Conservation (phyloP, 2,329 filamentous ascomycete genomes). For the Alternaria gaisen region DNA sequence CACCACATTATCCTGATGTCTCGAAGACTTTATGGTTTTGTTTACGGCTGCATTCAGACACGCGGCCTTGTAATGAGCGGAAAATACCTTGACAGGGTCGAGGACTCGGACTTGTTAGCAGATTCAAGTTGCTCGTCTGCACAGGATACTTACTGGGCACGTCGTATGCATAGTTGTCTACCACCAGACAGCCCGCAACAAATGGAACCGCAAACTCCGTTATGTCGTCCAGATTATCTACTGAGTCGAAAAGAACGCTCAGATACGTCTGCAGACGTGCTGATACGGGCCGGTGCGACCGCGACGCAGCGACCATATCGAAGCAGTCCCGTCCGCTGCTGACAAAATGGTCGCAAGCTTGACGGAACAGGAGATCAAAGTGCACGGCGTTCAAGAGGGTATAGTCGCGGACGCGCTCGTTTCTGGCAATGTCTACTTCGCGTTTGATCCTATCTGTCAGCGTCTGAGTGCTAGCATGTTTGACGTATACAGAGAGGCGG, state of each 20-base stretch:
- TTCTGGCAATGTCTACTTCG: background rate
- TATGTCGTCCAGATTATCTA: background rate
- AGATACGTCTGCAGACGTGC: background rate
- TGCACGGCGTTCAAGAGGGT: constrained; percentile 1
- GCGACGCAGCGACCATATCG: background rate
- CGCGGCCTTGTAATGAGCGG: background rate
- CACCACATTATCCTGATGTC: background rate
- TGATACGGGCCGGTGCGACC: background rate
- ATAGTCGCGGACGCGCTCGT: background rate
- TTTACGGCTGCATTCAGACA: background rate
- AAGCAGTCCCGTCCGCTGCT: background rate
- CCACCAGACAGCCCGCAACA: background rate
- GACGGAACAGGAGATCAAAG: constrained; percentile 2
- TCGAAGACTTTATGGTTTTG: background rate
- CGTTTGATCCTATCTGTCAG: constrained; percentile 3
- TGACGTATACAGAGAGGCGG: background rate
- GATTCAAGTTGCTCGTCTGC: background rate
- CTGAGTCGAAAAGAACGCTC: background rate
- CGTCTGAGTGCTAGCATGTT: background rate
- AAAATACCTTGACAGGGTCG: background rate
- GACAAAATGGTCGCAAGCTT: background rate
- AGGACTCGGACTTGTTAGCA: background rate
- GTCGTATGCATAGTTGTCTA: constrained; percentile 7
- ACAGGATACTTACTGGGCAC: background rate
- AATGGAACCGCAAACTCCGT: background rate